Base-by-base conservation (phyloP, 2,329 filamentous ascomycete species). In the Exophiala aquamarina region DNA sequence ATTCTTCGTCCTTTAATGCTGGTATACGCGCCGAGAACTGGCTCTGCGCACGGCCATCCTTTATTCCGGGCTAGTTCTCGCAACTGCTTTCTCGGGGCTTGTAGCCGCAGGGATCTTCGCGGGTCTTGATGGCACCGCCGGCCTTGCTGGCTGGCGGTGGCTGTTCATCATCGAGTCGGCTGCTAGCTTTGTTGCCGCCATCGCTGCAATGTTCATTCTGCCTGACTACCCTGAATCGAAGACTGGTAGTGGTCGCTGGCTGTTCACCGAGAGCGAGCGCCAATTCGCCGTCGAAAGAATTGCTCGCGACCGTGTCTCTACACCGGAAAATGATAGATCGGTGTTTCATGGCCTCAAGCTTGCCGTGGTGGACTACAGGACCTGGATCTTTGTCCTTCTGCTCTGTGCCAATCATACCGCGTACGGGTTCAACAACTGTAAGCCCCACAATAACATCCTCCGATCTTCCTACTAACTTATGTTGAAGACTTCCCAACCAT, bases 1-100 rank as follows among this genome's bases (percentile, higher is more conserved):
- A 13, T 69, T 84, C 9, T 70, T 84, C 31, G 78, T 84, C 34
- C 70, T 86, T 17, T 82, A 78, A 0, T 82, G 82, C 55, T 86
- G 81, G 76, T 86, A 86, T 63, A 85, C 81, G 1, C 72, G 80
- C 33, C 72, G 74, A 37, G 78, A 81, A 64, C 58, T 82, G 50
- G 73, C 75, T 11, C 67, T 68, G 44, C 47, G 51, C 7, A 81
- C 79, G 54, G 77, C 77, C 46, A 71, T 82, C 19, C 63, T 82
- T 15, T 82, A 80, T 63, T 78, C 76, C 54, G 76, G 78, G 2
- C 80, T 79, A 57, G 71, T 81, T 53, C 74, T 82, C 54, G 79
- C 78, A 34, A 79, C 78, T 41, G 77, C 78, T 42, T 82, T 83
- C 58, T 79, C 77, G 0, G 76, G 77, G 0, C 70, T 82, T 3